Evolutionary conservation across 2,329 filamentous ascomycete genomes (phyloP).

Genomic region (Exutisphaerella laricina): DNA sequence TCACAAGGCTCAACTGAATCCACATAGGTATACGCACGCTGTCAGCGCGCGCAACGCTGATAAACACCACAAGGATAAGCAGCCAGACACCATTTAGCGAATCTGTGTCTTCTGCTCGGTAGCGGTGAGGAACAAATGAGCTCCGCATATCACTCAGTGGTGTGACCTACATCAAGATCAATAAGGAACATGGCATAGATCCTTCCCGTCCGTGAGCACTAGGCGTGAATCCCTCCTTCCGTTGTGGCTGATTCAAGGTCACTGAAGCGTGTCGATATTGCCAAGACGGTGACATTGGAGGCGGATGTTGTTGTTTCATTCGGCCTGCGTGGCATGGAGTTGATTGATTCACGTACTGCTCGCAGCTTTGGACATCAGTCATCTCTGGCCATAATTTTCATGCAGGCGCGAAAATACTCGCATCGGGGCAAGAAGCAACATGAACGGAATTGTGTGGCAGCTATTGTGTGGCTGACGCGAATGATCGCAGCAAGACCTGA

Average conservation of each 20-base stretch:
- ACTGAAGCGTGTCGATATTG: not conserved
- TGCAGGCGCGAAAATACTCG: not conserved
- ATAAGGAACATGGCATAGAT: not conserved
- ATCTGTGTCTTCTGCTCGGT: no score
- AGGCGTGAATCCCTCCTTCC: not conserved
- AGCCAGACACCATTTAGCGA: no score
- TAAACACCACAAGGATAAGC: no score
- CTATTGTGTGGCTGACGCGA: no score
- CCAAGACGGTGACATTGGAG: not conserved
- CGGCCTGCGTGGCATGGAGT: not conserved
- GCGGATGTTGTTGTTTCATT: not conserved
- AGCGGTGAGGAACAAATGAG: no score
- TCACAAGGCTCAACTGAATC: no score
- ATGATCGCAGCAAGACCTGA: no score
- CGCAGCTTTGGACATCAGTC: not conserved
- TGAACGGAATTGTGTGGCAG: not conserved
- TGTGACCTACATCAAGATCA: no score
- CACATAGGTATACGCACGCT: no score
- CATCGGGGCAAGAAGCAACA: not conserved
- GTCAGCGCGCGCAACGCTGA: no score
- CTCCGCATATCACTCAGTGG: no score
- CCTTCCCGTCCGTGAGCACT: not conserved
- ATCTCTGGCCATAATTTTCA: not conserved
- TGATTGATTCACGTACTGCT: not conserved
- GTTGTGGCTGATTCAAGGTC: not conserved